These are phyloP conservation scores for Hemileia vastatrix DNA, from an alignment of 1,284 basidiomycete species.

Conservation along the genomic window DNA sequence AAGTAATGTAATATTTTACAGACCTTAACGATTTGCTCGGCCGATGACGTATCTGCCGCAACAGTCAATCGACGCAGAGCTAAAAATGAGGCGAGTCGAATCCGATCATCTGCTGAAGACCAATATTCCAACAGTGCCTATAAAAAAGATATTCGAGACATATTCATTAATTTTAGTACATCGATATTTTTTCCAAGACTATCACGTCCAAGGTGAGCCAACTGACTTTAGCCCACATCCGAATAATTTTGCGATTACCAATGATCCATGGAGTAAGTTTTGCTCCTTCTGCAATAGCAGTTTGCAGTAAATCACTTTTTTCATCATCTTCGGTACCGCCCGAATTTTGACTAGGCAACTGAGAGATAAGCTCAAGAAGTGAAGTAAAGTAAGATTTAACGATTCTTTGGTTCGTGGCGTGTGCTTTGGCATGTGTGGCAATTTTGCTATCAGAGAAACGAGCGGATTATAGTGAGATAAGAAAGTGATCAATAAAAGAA, in stretches of 20 bases:
- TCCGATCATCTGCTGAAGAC: conserved; percentile 68
- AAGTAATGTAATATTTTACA: conserved; percentile 25
- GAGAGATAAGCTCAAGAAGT: conserved; percentile 64
- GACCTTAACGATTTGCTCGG: conserved; percentile 80
- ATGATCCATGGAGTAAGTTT: conserved; percentile 79
- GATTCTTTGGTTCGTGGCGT: conserved; percentile 67
- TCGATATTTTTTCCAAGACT: no score
- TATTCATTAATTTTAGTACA: neutral
- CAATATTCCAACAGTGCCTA: conserved; percentile 69
- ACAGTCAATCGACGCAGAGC: conserved; percentile 72
- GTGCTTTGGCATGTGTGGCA: conserved; percentile 47
- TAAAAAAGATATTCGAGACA: neutral
- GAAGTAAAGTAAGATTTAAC: conserved; percentile 83
- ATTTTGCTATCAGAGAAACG: conserved; percentile 52
- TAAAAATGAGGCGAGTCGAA: conserved; percentile 78
- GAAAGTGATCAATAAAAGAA: neutral
- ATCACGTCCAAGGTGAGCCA: neutral
- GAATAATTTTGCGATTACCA: conserved; percentile 69
- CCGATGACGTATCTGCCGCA: conserved; percentile 66
- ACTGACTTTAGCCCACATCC: conserved; percentile 69
- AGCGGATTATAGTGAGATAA: conserved; percentile 31
- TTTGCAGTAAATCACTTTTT: conserved; percentile 51
- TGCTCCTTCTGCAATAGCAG: conserved; percentile 68
- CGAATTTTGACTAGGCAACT: conserved; percentile 56
- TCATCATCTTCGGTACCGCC: conserved; percentile 38